These are phyloP conservation scores for Dendrostoma leiphaemia DNA, from an alignment of 2,329 filamentous ascomycete genomes.

Conservation along the genomic window DNA sequence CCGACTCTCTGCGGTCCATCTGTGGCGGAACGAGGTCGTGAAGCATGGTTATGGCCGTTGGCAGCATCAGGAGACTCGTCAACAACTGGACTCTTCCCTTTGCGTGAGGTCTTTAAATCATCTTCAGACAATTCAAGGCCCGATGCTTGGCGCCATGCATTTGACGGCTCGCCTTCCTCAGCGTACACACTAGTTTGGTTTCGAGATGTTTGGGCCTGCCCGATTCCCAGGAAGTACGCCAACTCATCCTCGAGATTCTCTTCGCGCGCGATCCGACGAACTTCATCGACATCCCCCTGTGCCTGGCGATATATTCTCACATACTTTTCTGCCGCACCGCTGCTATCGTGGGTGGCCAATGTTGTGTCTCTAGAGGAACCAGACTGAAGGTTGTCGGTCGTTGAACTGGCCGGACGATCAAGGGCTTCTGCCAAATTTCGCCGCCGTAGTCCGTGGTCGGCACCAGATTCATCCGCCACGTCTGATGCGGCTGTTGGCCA, in stretches of 20 bases:
- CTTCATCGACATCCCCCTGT: slow-evolving; percentile 55
- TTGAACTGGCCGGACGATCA: background rate
- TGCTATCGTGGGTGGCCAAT: background rate
- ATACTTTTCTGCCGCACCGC: slow-evolving; percentile 30
- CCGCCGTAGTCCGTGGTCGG: background rate
- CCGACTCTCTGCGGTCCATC: slow-evolving; percentile 50
- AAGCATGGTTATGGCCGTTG: slow-evolving; percentile 18
- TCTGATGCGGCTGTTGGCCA: background rate
- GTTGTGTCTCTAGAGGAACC: background rate
- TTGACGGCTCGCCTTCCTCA: slow-evolving; percentile 8
- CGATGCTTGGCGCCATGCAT: slow-evolving; percentile 5
- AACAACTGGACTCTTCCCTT: slow-evolving; percentile 10
- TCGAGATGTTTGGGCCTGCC: slow-evolving; percentile 34
- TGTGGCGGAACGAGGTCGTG: slow-evolving; percentile 52
- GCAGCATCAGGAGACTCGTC: background rate
- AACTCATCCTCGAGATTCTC: slow-evolving; percentile 59
- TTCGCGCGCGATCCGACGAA: slow-evolving; percentile 59
- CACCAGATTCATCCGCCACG: background rate
- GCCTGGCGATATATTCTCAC: slow-evolving; percentile 58
- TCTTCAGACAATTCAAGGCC: slow-evolving; percentile 18
- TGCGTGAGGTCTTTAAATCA: background rate
- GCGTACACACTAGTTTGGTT: slow-evolving; percentile 3
- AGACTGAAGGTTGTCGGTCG: background rate
- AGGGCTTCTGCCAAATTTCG: background rate
- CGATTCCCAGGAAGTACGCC: slow-evolving; percentile 56